These are phyloP conservation scores for Oemleria cerasiformis DNA, from an alignment of 306 rosid genomes.

Conservation along the genomic window DNA sequence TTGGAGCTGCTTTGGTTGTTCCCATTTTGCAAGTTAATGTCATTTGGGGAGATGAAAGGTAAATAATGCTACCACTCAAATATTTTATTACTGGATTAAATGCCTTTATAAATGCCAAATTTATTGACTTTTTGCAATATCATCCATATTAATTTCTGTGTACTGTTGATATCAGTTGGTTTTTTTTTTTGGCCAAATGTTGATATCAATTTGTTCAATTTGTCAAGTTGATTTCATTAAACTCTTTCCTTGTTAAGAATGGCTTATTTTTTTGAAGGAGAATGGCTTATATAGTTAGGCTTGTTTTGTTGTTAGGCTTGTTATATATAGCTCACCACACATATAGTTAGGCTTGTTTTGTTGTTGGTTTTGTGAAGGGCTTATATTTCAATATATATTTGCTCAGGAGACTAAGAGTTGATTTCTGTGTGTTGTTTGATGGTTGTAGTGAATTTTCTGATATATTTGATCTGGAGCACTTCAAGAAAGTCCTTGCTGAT, in stretches of 20 bases:
- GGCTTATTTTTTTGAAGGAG: too few relatives aligned
- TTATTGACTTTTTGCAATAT: too few relatives aligned
- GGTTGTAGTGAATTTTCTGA: constrained; percentile 87
- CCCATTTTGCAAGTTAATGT: constrained; percentile 93
- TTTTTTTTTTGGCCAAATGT: too few relatives aligned
- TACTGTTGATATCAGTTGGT: too few relatives aligned
- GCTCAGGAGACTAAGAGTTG: not conserved
- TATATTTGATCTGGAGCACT: constrained; percentile 90
- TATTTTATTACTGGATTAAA: not conserved
- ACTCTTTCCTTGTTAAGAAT: constrained; percentile 2
- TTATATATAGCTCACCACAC: not conserved
- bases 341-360: not conserved
- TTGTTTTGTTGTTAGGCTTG: too few relatives aligned
- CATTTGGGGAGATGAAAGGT: constrained; percentile 99
- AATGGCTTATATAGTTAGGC: too few relatives aligned
- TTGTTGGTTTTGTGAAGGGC: constrained; percentile 5
- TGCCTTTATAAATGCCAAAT: too few relatives aligned
- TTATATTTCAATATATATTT: not conserved
- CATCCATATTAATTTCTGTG: too few relatives aligned
- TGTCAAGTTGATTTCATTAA: not conserved
- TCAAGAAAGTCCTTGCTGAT: constrained; percentile 68
- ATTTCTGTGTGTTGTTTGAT: constrained; percentile 22
- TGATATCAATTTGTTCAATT: too few relatives aligned
- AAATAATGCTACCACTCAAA: not conserved
- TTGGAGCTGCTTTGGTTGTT: constrained; percentile 90